Evolutionary conservation across 768 basidiomycete genomes (phyloP).

Genomic region (Ramaria sp.): DNA sequence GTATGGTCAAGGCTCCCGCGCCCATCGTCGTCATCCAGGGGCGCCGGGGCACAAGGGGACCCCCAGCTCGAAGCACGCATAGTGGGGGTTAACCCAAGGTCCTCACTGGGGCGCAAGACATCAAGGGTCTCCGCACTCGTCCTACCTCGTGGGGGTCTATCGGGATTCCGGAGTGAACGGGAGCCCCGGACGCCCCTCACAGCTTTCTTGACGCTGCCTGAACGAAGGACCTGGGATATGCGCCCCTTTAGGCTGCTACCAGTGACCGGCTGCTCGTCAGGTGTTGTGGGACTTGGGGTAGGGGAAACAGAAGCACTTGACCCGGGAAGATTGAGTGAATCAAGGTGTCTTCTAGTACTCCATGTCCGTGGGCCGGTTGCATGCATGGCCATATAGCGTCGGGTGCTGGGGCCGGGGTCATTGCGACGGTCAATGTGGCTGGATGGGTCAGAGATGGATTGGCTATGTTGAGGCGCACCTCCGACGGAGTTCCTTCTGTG

Average conservation of each 20-base stretch:
- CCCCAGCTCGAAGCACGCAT: constrained; percentile 62
- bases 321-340: neutral
- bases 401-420: neutral
- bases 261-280: neutral
- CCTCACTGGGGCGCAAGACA: neutral
- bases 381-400: neutral
- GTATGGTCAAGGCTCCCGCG: neutral
- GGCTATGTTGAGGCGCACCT: neutral
- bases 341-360: neutral
- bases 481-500: neutral
- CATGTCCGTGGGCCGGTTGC: neutral
- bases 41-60: constrained; percentile 26
- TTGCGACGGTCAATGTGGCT: neutral
- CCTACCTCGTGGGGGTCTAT: neutral
- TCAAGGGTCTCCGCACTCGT: constrained; percentile 5
- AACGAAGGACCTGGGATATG: neutral
- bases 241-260: neutral
- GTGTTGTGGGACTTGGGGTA: neutral
- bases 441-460: neutral
- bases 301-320: neutral
- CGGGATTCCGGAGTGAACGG: neutral
- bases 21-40: constrained; percentile 26
- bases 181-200: neutral
- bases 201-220: neutral
- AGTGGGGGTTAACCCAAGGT: constrained; percentile 29